Base-by-base conservation (phyloP, 208 protist species). In the Phytomonas sp. region DNA sequence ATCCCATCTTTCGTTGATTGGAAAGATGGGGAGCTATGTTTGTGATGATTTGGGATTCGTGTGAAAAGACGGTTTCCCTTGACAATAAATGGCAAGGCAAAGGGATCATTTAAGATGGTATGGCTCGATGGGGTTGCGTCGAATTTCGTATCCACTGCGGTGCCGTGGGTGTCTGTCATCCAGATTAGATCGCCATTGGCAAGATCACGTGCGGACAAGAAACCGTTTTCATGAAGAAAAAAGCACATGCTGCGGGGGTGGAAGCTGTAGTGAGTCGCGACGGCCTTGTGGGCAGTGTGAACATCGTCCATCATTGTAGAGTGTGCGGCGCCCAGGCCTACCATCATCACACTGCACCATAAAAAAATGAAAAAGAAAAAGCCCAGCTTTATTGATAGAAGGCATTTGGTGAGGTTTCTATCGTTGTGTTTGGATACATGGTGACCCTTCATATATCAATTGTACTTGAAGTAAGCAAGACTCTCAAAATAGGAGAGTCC, bases 81-180 rank as follows among this genome's bases (percentile, higher is more conserved):
- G 13, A 93, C 74, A 7, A 81, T 34, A 76, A 93, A 93, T 31
- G 87, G 87, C 17, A 89, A 68, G 4, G 87, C 77, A n/a, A 93
- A 67, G 7, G 87, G 87, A 60, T 93, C 84, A 11, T 67, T 20
- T 20, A 62, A 46, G 0, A 74, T 34, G 3, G 74, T 56, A 4
- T 74, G 66, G 23, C 74, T 43, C 4, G 73, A 79, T 0, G 86
- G 65, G 1, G 74, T 68, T 56, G 71, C 0, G 5, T 79, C 70
- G 43, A 87, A 67, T 13, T 75, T 60, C 23, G 75, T 77, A 1
- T 62, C 29, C 23, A 77, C 31, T 60, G 82, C 66, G 23, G 68
- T 63, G 13, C 80, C 81, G 0, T 83, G 80, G 3, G 72, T 79
- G 26, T 82, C 71, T 4, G 74, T 64, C 15, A 34, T 51, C 83